Conservation (phyloP, 1,284 basidiomycete genomes). For the Naganishia cerealis region DNA sequence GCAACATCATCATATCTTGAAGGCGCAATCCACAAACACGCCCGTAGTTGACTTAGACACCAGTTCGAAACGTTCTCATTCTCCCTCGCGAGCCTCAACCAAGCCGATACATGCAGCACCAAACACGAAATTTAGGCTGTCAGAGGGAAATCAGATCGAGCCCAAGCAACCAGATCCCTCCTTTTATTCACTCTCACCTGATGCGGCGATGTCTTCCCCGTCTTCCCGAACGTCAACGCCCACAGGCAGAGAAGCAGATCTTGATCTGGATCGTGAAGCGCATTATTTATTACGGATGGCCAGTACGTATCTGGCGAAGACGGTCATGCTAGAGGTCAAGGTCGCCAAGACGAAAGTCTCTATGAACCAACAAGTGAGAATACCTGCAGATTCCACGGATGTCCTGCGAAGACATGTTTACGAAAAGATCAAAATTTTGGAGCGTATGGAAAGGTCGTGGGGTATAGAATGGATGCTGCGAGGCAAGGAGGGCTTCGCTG, state of each 20-base stretch:
- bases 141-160: background rate
- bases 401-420: conserved; percentile 8
- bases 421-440: conserved; percentile 58
- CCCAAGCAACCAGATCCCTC: background rate
- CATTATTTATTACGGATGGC: conserved; percentile 50
- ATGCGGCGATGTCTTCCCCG: background rate
- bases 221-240: background rate
- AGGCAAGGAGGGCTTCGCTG: conserved; percentile 54
- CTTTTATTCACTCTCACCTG: background rate
- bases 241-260: background rate
- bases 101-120: background rate
- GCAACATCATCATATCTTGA: background rate
- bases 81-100: background rate
- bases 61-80: background rate
- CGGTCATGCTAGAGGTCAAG: conserved; percentile 39
- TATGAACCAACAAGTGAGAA: conserved; percentile 28
- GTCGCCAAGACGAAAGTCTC: conserved; percentile 34
- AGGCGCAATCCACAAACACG: background rate
- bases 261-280: conserved; percentile 5
- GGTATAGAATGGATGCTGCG: conserved; percentile 57
- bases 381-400: conserved; percentile 1
- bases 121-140: background rate
- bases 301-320: conserved; percentile 46
- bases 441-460: conserved; percentile 71
- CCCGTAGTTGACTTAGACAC: background rate